phyloP scores from a whole-genome alignment of 139 green algal species.

The Zygnema circumcarinatum region DNA sequence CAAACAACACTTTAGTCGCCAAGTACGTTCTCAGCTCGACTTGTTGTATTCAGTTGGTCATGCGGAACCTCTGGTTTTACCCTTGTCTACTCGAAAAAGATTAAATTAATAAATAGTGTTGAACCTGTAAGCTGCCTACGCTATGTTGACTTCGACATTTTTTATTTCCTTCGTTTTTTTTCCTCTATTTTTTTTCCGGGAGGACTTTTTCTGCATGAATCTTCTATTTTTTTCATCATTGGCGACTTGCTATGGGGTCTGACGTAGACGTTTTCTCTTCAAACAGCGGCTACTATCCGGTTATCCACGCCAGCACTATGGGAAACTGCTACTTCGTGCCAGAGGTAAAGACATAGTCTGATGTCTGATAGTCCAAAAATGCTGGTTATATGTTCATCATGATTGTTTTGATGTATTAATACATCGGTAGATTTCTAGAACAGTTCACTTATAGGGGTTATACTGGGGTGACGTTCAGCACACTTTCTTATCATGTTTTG shows the following conservation, averaged over 20 bases:
- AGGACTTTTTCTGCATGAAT: background rate
- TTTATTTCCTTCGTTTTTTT: background rate
- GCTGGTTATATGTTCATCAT: too few relatives aligned
- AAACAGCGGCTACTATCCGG: background rate
- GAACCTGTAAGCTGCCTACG: background rate
- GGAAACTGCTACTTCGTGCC: background rate
- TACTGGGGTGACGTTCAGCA: background rate
- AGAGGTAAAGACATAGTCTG: too few relatives aligned
- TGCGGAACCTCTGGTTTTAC: too few relatives aligned
- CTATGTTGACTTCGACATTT: background rate
- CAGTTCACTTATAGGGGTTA: too few relatives aligned
- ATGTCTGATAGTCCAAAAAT: too few relatives aligned
- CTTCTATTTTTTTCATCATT: background rate
- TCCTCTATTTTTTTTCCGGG: background rate
- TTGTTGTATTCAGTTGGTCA: too few relatives aligned
- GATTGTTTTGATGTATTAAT: background rate
- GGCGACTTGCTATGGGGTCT: too few relatives aligned
- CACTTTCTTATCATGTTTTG: background rate
- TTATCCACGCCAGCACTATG: background rate
- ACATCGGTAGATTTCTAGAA: too few relatives aligned
- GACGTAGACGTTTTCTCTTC: background rate
- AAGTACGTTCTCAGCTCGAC: too few relatives aligned
- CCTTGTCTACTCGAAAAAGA: too few relatives aligned
- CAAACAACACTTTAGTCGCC: too few relatives aligned
- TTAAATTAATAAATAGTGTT: background rate